Evolutionary conservation across 345 rosid genomes (phyloP), one percentile per base, ranked within the genome.

Genomic region (Salix viminalis): DNA sequence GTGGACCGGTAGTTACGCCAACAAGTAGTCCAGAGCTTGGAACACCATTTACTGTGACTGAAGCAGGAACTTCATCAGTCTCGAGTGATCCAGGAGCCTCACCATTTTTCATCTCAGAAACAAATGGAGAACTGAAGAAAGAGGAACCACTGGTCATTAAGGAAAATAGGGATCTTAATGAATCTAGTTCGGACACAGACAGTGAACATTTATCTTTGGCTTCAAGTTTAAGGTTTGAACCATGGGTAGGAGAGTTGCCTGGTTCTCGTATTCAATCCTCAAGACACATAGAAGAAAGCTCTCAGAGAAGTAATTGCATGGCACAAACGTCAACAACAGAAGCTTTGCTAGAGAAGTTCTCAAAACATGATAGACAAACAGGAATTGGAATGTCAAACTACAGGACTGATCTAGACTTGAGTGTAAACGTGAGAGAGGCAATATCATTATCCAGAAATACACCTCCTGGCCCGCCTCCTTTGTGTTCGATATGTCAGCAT

Each of bases 21-120:
- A 88, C 90, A 5, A 92, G 97, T 71, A 94, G 97, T 87, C 99
- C 98, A 21, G 99, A 96, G 89, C 87, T 90, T 21, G 94, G 99
- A 76, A 94, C 99, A 44, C 97, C 99, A 37, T 96, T 96, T 80
- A 94, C 98, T 75, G 83, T 90, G 21, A 96, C 99, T 28, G 99
- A 96, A 85, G 96, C 91, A 3, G 99, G 90, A 69, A 92, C 97
- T 48, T 96, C 99, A 46, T 96, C 98, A 26, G 93, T 94, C 64
- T 94, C 99, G 6, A 96, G 99, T 83, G 99, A 94, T 85, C 93
- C 82, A 0, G 99, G 98, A 79, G 90, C 99, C 68, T 96, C 99
- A 24, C 99, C 99, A 0, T 94, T 85, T 73, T 87, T 88, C 81
- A 80, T 80, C 44, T 77, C 89, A 50, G 97, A 87, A 72, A 82